Evolutionary conservation across 176 grass and related monocot genomes (phyloP).

Genomic region (Avena sativa): DNA sequence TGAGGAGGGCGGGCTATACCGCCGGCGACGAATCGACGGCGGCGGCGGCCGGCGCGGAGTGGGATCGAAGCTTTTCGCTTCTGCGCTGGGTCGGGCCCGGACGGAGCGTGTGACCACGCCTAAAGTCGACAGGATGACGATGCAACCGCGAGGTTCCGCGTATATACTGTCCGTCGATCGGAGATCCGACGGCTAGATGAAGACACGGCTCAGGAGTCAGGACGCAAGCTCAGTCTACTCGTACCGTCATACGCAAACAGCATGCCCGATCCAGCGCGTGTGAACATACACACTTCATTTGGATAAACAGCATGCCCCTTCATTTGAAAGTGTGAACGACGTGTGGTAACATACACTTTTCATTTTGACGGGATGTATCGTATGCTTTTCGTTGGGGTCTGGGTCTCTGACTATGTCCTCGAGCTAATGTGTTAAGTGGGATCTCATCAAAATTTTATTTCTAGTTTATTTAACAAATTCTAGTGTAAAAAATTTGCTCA

Average conservation of each 20-base stretch:
- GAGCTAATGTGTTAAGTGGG: no score
- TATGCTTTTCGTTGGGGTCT: no score
- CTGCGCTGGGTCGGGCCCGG: slow-evolving; percentile 40
- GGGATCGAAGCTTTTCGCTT: slow-evolving; percentile 15
- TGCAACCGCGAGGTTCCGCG: background rate
- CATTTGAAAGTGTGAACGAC: no score
- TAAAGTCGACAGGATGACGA: slow-evolving; percentile 23
- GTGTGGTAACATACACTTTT: no score
- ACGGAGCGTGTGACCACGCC: slow-evolving; percentile 1
- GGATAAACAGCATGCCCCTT: background rate
- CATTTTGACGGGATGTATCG: no score
- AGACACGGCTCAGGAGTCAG: background rate
- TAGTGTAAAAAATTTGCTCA: no score
- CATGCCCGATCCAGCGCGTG: background rate
- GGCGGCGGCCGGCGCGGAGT: slow-evolving; percentile 15
- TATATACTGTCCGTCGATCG: slow-evolving; percentile 23
- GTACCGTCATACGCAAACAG: background rate
- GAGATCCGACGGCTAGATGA: background rate
- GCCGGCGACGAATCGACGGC: slow-evolving; percentile 39
- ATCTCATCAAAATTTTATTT: no score
- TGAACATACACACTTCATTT: no score
- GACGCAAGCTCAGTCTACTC: no score
- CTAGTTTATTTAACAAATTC: no score
- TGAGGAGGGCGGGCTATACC: slow-evolving; percentile 10
- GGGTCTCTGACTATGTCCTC: no score